Base-by-base conservation (phyloP, 305 asterid species). In the Stenogyne calaminthoides region DNA sequence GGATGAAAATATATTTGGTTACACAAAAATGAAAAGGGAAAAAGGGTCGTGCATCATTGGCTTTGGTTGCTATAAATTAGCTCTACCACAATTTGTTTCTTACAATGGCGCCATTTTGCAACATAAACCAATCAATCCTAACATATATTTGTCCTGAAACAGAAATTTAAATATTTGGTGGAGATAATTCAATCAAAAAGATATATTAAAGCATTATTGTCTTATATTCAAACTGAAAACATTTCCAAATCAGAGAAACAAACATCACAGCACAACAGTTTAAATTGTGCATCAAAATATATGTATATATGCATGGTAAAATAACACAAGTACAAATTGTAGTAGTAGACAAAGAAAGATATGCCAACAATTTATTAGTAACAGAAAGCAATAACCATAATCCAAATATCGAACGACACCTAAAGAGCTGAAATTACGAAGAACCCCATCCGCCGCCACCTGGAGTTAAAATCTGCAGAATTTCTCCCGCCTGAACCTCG, bases 361-460 rank as follows among this genome's bases (percentile, higher is more conserved):
- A 7, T 54, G 29, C 14, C 59, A 32, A 47, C 76, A 54, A 32
- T 16, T 44, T 20, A 57, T 54, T 15, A 54, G 27, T 22, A 70
- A 58, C 59, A 57, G 34, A 58, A 15, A 19, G 7, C 60, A 25
- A 22, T 63, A 5, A 12, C 7, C 55, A 10, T 4, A 32, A 32
- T 32, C 36, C 6, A 0, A 32, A 32, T 32, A 32, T 32, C 36
- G 10, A 12, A 52, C 4, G 19, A 29, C 56, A 39, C 22, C 32
- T 36, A 12, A 12, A 16, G 47, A 22, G 10, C 3, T 64, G 36
- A 29, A 51, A 55, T 84, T 70, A 80, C 49, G 42, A 7, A 5
- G 88, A 78, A 63, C 99, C 97, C 92, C 96, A 95, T 16, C 99
- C 99, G 9, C 99, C 99, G 42, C 99, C 99, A 46, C 98, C 99